These are phyloP conservation scores for Mortierella sp. DNA, from an alignment of 371 early-diverging fungal species.

Conservation along the genomic window DNA sequence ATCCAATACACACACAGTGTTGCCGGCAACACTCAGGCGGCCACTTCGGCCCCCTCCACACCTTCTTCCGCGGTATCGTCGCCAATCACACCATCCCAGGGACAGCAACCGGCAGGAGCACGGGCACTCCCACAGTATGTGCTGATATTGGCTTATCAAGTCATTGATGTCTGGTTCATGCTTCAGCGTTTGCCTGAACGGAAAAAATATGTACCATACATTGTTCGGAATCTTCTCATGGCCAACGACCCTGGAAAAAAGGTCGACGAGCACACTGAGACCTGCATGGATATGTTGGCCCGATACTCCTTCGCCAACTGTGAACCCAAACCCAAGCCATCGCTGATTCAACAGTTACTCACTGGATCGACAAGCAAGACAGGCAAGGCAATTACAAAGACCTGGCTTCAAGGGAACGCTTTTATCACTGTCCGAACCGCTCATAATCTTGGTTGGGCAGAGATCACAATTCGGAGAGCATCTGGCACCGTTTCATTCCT, in stretches of 20 bases:
- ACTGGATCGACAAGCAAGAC: slow-evolving; percentile 42
- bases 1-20: slow-evolving; percentile 77
- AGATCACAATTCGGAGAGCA: slow-evolving; percentile 85
- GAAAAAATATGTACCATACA: slow-evolving; percentile 83
- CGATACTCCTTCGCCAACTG: slow-evolving; percentile 85
- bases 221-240: slow-evolving; percentile 77
- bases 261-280: slow-evolving; percentile 83
- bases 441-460: slow-evolving; percentile 76
- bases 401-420: slow-evolving; percentile 90
- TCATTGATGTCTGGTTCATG: slow-evolving; percentile 90
- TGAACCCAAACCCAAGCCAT: slow-evolving; percentile 63
- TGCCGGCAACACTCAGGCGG: slow-evolving; percentile 21
- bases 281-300: slow-evolving; percentile 93
- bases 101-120: slow-evolving; percentile 40
- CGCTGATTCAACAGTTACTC: slow-evolving; percentile 38
- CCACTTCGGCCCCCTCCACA: slow-evolving; percentile 20
- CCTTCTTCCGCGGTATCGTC: slow-evolving; percentile 36
- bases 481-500: slow-evolving; percentile 82
- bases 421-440: slow-evolving; percentile 79
- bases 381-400: slow-evolving; percentile 61
- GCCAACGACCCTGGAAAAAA: slow-evolving; percentile 55
- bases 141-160: slow-evolving; percentile 89
- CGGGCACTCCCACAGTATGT: slow-evolving; percentile 80
- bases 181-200: slow-evolving; percentile 79
- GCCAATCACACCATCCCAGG: slow-evolving; percentile 16